Percentiles rank a stretch among this genome's conserved stretches.
Conservation (phyloP, 2,329 filamentous ascomycete genomes). For the Mariannaea sp. region DNA sequence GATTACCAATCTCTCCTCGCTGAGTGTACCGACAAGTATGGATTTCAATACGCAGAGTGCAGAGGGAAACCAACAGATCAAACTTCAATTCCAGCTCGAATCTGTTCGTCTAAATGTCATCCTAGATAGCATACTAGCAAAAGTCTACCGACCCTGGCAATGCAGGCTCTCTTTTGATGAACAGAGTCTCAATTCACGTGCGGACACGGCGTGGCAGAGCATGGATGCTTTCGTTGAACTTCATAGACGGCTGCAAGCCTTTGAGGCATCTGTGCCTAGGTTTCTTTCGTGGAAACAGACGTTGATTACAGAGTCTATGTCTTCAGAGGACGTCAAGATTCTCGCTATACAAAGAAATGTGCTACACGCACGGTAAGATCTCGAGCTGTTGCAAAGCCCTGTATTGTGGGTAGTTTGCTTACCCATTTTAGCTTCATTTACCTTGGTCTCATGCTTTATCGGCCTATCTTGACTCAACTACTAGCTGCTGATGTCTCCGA, state of each 20-base stretch:
- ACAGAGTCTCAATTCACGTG: too few relatives aligned
- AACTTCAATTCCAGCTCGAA: constrained; percentile 1
- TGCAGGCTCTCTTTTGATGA: neutral
- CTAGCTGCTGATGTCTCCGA: neutral
- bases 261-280: neutral
- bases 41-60: neutral
- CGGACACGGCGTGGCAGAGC: neutral
- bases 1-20: constrained; percentile 25
- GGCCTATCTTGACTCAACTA: neutral
- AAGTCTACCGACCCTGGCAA: constrained; percentile 8
- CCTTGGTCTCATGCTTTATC: constrained; percentile 4
- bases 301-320: neutral
- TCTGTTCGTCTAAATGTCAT: neutral
- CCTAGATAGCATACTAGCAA: constrained; percentile 1
- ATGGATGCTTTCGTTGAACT: constrained; percentile 2
- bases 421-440: constrained; percentile 2
- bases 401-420: neutral
- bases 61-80: neutral
- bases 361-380: constrained; percentile 10
- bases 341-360: constrained; percentile 8
- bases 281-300: constrained; percentile 9
- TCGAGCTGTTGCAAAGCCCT: too few relatives aligned
- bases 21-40: neutral
- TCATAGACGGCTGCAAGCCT: neutral
- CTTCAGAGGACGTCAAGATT: constrained; percentile 1